phyloP scores from a whole-genome alignment of 371 early-diverging fungal species.

The Phascolomyces articulosus region DNA sequence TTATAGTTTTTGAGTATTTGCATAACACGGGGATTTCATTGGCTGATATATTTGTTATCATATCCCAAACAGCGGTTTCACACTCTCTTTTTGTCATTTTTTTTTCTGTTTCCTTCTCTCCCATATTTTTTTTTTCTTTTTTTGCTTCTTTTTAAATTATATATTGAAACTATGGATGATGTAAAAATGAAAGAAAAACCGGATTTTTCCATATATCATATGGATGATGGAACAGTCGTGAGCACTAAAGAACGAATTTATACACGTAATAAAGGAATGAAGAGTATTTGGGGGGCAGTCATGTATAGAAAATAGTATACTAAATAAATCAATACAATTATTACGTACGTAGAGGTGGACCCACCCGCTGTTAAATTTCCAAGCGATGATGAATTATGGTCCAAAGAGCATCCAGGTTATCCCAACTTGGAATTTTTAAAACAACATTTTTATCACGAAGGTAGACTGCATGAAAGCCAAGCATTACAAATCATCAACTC shows the following conservation, averaged over 20 bases:
- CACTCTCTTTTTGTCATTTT: too few relatives aligned
- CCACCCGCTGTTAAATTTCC: constrained; percentile 57
- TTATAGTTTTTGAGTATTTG: too few relatives aligned
- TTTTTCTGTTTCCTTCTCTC: constrained; percentile 47
- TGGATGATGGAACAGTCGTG: constrained; percentile 78
- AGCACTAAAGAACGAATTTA: constrained; percentile 77
- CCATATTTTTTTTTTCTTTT: too few relatives aligned
- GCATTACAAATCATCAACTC: constrained; percentile 81
- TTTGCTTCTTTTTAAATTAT: too few relatives aligned
- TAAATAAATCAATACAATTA: neutral
- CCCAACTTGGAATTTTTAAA: constrained; percentile 86
- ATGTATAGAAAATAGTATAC: too few relatives aligned
- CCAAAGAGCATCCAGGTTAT: constrained; percentile 69
- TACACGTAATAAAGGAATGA: constrained; percentile 59
- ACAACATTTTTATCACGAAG: constrained; percentile 89
- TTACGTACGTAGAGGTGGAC: constrained; percentile 50
- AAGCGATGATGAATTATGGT: constrained; percentile 55
- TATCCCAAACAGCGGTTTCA: too few relatives aligned
- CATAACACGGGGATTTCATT: too few relatives aligned
- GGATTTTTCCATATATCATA: constrained; percentile 78
- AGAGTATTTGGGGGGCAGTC: too few relatives aligned
- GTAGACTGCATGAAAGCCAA: constrained; percentile 90
- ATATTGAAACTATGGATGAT: too few relatives aligned
- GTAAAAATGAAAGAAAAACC: too few relatives aligned
- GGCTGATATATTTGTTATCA: too few relatives aligned